These are phyloP conservation scores for Backusella tuberculispora DNA, from an alignment of 192 early-diverging fungal genomes.

Conservation along the genomic window DNA sequence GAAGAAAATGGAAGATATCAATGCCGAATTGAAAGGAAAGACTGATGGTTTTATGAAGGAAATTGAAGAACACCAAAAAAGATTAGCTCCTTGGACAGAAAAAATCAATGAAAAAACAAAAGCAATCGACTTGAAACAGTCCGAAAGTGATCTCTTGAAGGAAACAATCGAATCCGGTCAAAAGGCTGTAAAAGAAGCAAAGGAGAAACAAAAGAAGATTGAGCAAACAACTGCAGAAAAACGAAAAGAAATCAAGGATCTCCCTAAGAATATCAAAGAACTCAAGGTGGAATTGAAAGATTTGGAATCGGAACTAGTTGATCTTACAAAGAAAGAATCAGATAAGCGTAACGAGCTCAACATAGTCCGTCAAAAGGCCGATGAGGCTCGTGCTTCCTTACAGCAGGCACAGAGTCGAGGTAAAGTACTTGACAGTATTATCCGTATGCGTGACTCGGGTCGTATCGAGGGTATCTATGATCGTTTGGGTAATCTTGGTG, in stretches of 20 bases:
- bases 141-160: constrained; percentile 81
- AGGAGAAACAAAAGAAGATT: constrained; percentile 52
- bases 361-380: constrained; percentile 63
- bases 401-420: constrained; percentile 68
- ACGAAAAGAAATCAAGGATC: constrained; percentile 24
- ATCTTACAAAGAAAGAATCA: constrained; percentile 18
- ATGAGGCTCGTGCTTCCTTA: constrained; percentile 68
- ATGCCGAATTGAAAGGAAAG: constrained; percentile 82
- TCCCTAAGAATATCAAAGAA: constrained; percentile 58
- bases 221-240: constrained; percentile 47
- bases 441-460: constrained; percentile 73
- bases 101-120: constrained; percentile 77
- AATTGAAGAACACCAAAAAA: constrained; percentile 85
- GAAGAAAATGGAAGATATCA: constrained; percentile 74
- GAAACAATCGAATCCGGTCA: constrained; percentile 58
- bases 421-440: constrained; percentile 66
- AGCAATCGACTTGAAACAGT: constrained; percentile 74
- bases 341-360: constrained; percentile 44
- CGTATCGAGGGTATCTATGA: constrained; percentile 79
- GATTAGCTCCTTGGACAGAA: constrained; percentile 87
- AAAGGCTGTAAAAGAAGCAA: constrained; percentile 63
- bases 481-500: constrained; percentile 94
- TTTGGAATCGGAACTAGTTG: not conserved
- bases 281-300: constrained; percentile 38
- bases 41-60: constrained; percentile 79